A percentile compares a stretch with the other conserved stretches of the same genome.
Conservation (phyloP, 2,329 filamentous ascomycete genomes). For the Colletotrichum higginsianum region DNA sequence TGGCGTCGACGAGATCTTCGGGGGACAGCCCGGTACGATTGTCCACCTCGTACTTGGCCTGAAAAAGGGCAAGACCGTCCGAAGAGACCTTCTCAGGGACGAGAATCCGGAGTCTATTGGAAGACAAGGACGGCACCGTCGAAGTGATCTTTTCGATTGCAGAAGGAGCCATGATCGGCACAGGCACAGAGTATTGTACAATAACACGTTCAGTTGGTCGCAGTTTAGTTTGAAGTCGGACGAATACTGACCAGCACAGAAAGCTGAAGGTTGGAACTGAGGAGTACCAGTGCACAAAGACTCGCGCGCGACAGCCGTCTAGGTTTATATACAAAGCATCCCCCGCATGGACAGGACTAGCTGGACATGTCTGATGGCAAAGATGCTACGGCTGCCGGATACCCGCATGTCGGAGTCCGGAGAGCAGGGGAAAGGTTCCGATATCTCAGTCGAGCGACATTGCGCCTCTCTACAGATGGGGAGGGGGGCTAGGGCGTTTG, state of each 20-base stretch:
- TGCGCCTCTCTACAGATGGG: background rate
- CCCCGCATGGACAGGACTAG: slow-evolving; percentile 17
- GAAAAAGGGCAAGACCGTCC: slow-evolving; percentile 81
- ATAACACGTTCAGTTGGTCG: background rate
- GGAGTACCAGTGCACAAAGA: background rate
- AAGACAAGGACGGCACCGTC: slow-evolving; percentile 36
- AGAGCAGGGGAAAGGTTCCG: slow-evolving; percentile 5
- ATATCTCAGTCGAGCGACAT: slow-evolving; percentile 12
- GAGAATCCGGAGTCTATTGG: slow-evolving; percentile 66
- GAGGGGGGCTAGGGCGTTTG: background rate
- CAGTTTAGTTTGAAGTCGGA: background rate
- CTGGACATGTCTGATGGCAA: slow-evolving; percentile 10
- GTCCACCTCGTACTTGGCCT: slow-evolving; percentile 78
- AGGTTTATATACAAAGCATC: slow-evolving; percentile 31
- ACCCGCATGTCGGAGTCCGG: slow-evolving; percentile 11
- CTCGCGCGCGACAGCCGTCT: slow-evolving; percentile 8
- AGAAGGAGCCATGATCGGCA: slow-evolving; percentile 45
- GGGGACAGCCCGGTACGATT: slow-evolving; percentile 74
- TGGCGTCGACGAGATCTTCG: slow-evolving; percentile 75
- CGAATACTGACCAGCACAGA: background rate
- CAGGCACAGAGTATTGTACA: background rate
- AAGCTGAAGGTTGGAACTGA: background rate
- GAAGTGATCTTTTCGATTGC: slow-evolving; percentile 45
- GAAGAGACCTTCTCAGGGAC: slow-evolving; percentile 85
- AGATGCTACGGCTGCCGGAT: background rate